These are phyloP conservation scores for Ligustrum vulgare DNA, from an alignment of 257 asterid genomes.

Conservation along the genomic window DNA sequence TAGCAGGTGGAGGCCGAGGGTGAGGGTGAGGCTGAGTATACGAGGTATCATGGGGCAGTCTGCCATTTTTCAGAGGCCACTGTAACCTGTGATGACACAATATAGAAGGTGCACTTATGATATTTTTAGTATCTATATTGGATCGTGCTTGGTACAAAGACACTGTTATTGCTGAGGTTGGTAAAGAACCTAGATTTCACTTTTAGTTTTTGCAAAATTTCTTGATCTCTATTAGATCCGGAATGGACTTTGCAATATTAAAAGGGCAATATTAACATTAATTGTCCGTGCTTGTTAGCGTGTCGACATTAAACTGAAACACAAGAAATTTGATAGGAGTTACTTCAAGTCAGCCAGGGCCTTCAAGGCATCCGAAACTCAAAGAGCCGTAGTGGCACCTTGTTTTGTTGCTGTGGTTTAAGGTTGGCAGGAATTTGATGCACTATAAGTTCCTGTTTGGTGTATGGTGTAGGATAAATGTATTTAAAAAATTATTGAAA, in stretches of 20 bases:
- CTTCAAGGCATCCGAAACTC: too few species aligned
- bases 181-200: background rate
- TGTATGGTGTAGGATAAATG: too few species aligned
- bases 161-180: too few species aligned
- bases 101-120: background rate
- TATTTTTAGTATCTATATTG: background rate
- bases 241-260: background rate
- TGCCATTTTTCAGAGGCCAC: conserved; percentile 17
- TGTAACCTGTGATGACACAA: background rate
- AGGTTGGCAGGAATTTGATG: background rate
- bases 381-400: background rate
- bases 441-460: too few species aligned
- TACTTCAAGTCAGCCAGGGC: too few species aligned
- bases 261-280: background rate
- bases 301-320: too few species aligned
- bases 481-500: too few species aligned
- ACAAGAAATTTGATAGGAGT: too few species aligned
- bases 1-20: conserved; percentile 48
- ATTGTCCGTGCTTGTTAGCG: background rate
- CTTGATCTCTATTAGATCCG: background rate
- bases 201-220: background rate
- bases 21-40: conserved; percentile 43
- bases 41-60: conserved; percentile 22
- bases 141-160: background rate
- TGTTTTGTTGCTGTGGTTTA: background rate